Evolutionary conservation across 2,329 filamentous ascomycete genomes (phyloP).

Genomic region (Diaporthe destruens): DNA sequence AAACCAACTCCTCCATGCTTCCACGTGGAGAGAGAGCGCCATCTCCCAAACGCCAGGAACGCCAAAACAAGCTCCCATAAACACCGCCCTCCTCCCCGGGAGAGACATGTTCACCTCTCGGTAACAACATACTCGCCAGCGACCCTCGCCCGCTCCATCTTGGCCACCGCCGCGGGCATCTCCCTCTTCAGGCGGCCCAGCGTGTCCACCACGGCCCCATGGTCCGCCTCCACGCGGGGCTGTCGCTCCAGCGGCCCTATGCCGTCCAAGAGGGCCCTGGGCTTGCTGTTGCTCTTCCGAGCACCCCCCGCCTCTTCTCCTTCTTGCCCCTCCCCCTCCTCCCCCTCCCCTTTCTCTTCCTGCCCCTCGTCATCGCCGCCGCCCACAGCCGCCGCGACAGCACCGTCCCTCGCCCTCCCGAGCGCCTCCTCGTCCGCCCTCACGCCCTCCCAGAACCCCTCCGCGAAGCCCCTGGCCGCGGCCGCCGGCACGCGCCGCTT

Average conservation of each 20-base stretch:
- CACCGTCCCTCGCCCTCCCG: conserved; percentile 46
- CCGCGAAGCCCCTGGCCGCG: conserved; percentile 58
- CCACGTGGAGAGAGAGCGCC: neutral
- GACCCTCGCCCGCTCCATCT: conserved; percentile 73
- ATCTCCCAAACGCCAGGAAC: conserved; percentile 36
- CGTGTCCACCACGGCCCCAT: conserved; percentile 61
- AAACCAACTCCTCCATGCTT: neutral
- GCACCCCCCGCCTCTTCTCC: conserved; percentile 32
- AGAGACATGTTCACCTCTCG: conserved; percentile 49
- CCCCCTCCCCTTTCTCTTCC: conserved; percentile 43
- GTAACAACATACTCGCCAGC: conserved; percentile 70
- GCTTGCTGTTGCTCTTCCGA: conserved; percentile 20
- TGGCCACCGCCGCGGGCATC: conserved; percentile 72
- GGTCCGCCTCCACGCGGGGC: conserved; percentile 60
- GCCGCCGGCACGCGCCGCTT: conserved; percentile 65
- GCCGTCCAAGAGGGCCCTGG: conserved; percentile 46
- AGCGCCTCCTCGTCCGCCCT: conserved; percentile 62
- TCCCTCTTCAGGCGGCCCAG: conserved; percentile 68
- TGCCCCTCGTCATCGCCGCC: conserved; percentile 40
- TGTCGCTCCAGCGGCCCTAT: conserved; percentile 58
- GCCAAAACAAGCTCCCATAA: conserved; percentile 5
- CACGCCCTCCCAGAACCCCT: conserved; percentile 55
- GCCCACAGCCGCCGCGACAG: conserved; percentile 8
- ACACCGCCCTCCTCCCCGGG: neutral
- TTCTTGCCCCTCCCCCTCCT: conserved; percentile 43